A percentile compares a stretch with the other conserved stretches of the same genome.
phyloP scores from a whole-genome alignment of 805 yeast species.

The Saccharomyces kudriavzevii region DNA sequence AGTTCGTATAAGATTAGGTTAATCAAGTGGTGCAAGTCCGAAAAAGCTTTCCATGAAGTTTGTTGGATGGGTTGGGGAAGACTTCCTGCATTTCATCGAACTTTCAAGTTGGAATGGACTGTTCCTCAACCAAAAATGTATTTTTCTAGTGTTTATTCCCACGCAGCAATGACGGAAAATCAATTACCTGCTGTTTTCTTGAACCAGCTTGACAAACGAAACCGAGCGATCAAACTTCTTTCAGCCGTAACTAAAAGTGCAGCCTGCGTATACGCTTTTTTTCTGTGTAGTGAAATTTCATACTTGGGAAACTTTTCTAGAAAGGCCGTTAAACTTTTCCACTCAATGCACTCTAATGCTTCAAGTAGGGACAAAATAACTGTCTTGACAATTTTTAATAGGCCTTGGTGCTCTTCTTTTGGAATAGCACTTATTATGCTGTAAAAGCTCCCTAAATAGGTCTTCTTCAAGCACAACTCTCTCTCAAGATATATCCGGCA shows the following conservation, averaged over 20 bases:
- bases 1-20: background rate
- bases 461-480: background rate
- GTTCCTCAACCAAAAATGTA: background rate
- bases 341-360: background rate
- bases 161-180: background rate
- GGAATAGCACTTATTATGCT: background rate
- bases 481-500: background rate
- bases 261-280: constrained; percentile 12
- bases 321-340: background rate
- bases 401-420: background rate
- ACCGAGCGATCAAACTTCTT: constrained; percentile 11
- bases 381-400: constrained; percentile 1
- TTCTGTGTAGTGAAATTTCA: constrained; percentile 1
- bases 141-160: background rate
- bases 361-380: background rate
- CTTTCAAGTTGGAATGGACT: background rate
- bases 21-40: background rate
- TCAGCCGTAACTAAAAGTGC: constrained; percentile 15
- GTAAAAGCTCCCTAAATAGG: background rate
- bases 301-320: background rate
- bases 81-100: background rate
- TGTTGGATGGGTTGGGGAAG: background rate
- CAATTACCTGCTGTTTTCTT: constrained; percentile 3
- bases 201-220: constrained; percentile 15
- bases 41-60: background rate